Conservation (phyloP, 1,284 basidiomycete species). For the Anthracocystis setariae region DNA sequence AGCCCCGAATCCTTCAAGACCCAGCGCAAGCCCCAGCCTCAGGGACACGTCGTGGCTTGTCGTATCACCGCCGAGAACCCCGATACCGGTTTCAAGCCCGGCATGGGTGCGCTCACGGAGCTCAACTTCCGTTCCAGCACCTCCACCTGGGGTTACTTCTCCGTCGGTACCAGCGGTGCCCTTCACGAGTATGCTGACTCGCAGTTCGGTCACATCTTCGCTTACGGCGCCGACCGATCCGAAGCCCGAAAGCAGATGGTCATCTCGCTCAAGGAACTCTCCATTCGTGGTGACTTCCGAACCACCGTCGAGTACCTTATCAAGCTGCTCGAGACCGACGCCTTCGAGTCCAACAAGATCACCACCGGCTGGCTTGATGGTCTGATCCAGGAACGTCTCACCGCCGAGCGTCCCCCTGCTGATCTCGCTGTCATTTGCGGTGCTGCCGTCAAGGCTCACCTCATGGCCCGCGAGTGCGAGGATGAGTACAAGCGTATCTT, state of each 20-base stretch:
- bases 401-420: slow-evolving; percentile 92
- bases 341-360: slow-evolving; percentile 96
- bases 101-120: slow-evolving; percentile 93
- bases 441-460: slow-evolving; percentile 89
- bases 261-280: slow-evolving; percentile 96
- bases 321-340: slow-evolving; percentile 94
- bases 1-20: slow-evolving; percentile 81
- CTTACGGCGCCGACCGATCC: slow-evolving; percentile 93
- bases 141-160: slow-evolving; percentile 91
- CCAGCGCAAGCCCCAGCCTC: slow-evolving; percentile 94
- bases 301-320: slow-evolving; percentile 95
- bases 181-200: slow-evolving; percentile 90
- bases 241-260: slow-evolving; percentile 99
- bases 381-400: slow-evolving; percentile 92
- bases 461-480: slow-evolving; percentile 88
- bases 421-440: slow-evolving; percentile 95
- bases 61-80: slow-evolving; percentile 99
- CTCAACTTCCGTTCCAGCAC: slow-evolving; percentile 99
- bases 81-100: slow-evolving; percentile 99
- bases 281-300: slow-evolving; percentile 97
- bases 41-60: slow-evolving; percentile 98
- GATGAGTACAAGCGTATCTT: slow-evolving; percentile 93
- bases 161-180: slow-evolving; percentile 91
- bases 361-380: slow-evolving; percentile 99
- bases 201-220: slow-evolving; percentile 96